A percentile compares a stretch with the other conserved stretches of the same genome.
phyloP scores from a whole-genome alignment of 2,329 filamentous ascomycete species.

The Claviceps sp. region DNA sequence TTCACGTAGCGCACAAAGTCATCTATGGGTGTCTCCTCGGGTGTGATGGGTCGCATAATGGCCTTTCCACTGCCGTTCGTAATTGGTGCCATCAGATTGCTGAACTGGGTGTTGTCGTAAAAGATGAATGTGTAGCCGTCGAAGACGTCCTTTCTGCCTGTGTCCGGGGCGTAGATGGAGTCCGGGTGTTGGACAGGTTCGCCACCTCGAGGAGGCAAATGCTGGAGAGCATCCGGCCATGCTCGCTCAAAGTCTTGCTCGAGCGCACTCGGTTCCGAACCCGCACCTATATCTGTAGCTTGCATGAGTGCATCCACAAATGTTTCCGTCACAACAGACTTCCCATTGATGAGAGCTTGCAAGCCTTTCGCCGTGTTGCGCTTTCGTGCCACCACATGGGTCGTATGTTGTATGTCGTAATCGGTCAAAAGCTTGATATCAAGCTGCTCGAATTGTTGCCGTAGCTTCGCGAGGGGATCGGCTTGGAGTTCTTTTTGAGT shows the following conservation, averaged over 20 bases:
- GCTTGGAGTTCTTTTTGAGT: conserved; percentile 56
- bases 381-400: conserved; percentile 80
- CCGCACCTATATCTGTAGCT: conserved; percentile 38
- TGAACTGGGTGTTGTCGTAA: conserved; percentile 60
- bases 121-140: conserved; percentile 84
- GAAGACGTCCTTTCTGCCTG: conserved; percentile 57
- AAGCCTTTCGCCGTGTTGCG: conserved; percentile 80
- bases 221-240: conserved; percentile 64
- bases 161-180: conserved; percentile 59
- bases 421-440: conserved; percentile 76
- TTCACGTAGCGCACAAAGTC: conserved; percentile 72
- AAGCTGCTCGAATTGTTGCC: conserved; percentile 59
- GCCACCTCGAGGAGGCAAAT: conserved; percentile 60
- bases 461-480: conserved; percentile 49
- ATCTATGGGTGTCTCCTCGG: conserved; percentile 51
- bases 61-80: conserved; percentile 75
- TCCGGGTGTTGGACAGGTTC: conserved; percentile 59
- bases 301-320: conserved; percentile 62
- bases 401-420: conserved; percentile 58
- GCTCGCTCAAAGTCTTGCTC: conserved; percentile 66
- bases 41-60: conserved; percentile 47
- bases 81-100: conserved; percentile 61
- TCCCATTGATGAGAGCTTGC: conserved; percentile 72
- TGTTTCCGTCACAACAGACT: conserved; percentile 58
- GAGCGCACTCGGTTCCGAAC: conserved; percentile 40